A percentile compares a stretch with the other conserved stretches of the same genome.
These are phyloP conservation scores for Nicotiana tabacum DNA, from an alignment of 257 asterid species.

Conservation along the genomic window DNA sequence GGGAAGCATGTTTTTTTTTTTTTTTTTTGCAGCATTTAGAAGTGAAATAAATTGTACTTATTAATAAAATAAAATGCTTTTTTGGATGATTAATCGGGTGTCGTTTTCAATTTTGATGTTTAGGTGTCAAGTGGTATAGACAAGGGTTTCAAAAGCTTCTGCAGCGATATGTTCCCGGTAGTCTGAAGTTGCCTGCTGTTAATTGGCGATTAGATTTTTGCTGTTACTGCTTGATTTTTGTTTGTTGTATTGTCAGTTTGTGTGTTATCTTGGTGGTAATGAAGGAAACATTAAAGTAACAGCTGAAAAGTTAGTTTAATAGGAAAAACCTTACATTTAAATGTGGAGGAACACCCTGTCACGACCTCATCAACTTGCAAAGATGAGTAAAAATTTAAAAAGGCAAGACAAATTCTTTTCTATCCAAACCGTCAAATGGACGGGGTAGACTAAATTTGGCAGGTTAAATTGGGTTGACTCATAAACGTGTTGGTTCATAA, in stretches of 20 bases:
- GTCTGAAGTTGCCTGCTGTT: background rate
- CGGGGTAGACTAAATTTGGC: background rate
- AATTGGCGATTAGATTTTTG: background rate
- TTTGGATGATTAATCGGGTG: background rate
- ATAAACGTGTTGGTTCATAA: background rate
- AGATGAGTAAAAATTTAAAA: background rate
- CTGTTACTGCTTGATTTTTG: background rate
- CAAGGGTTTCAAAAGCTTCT: conserved; percentile 48
- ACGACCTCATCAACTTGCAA: background rate
- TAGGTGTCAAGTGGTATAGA: conserved; percentile 50
- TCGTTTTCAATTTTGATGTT: conserved; percentile 8
- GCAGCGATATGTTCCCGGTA: conserved; percentile 65
- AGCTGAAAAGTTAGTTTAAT: background rate
- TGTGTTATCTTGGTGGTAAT: background rate
- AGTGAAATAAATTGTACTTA: background rate
- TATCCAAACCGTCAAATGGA: background rate
- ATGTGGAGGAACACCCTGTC: background rate
- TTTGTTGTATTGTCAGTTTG: background rate
- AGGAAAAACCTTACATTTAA: background rate
- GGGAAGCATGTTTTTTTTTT: background rate
- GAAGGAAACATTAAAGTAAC: background rate
- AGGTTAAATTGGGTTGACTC: background rate
- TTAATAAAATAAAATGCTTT: background rate
- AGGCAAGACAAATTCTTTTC: background rate
- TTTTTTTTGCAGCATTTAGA: background rate